A percentile compares a stretch with the other conserved stretches of the same genome.
Conservation (phyloP, 1,284 basidiomycete species). For the Austroboletus novae-zelandiae region DNA sequence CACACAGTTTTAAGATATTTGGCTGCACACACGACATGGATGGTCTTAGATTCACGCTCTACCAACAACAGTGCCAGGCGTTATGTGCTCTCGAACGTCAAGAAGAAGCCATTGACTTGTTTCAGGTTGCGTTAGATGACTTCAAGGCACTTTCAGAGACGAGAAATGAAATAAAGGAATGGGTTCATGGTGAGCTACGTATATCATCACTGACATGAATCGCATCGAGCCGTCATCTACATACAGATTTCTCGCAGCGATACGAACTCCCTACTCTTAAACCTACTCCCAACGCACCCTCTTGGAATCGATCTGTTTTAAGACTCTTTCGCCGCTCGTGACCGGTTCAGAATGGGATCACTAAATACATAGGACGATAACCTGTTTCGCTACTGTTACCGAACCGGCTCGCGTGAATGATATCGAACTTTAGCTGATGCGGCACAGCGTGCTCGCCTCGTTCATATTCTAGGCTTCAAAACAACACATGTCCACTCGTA, state of each 20-base stretch:
- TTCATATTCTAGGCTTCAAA: too few species aligned
- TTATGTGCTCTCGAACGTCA: too few species aligned
- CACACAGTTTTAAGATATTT: background rate
- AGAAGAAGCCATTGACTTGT: background rate
- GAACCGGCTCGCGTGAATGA: too few species aligned
- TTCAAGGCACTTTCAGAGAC: background rate
- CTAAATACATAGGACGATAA: too few species aligned
- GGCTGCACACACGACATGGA: background rate
- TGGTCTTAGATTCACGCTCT: background rate
- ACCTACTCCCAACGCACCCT: too few species aligned
- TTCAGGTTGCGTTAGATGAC: background rate
- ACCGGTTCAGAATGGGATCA: too few species aligned
- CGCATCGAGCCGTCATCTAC: background rate
- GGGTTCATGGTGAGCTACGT: background rate
- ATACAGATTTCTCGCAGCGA: background rate
- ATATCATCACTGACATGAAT: background rate
- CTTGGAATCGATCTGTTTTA: too few species aligned
- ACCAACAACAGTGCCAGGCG: background rate
- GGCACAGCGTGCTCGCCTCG: too few species aligned
- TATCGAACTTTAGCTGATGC: too few species aligned
- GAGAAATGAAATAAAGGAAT: background rate
- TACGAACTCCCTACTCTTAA: background rate
- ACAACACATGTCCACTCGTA: too few species aligned
- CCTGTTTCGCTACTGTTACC: too few species aligned
- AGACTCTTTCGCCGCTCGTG: too few species aligned